Base-by-base conservation (phyloP, 2,329 filamentous ascomycete species). In the Podosphaera fusca region DNA sequence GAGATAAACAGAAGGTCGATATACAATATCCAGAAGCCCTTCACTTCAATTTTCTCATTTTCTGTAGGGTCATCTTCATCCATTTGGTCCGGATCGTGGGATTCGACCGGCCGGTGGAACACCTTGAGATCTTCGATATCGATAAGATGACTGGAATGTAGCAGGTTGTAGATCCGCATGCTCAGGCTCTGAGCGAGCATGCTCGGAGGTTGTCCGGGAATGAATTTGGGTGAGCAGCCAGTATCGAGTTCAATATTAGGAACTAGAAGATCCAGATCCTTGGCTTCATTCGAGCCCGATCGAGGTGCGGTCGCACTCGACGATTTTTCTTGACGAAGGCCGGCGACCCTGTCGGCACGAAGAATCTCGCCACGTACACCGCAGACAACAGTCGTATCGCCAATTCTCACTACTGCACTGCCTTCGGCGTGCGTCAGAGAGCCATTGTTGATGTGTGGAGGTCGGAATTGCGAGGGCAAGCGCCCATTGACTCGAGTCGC, bases 1-100 rank as follows among this genome's bases (percentile, higher is more conserved):
- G 87, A 94, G 62, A 98, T 83, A 70, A 95, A 92, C 66, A 95
- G 78, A n/a, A 95, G 75, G 67, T 96, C 90, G 62, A 98, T 85
- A 69, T 95, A 95, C 29, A 98, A 79, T 8, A 86, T 82, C 92
- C 90, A 98, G 69, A 94, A 96, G 0, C 84, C 92, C 67, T 85
- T 90, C 9, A 90, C 70, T 60, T 80, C 75, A 6, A 68, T 67
- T 2, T 59, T 58, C 29, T 62, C 63, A 6, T 65, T 61, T 2
- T 65, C 64, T 7, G 66, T 64, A 9, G 63, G 64, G 29, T 60
- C 63, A n/a, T 67, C 67, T 5, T 67, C 67, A 9, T 71, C 70
- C 50, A 68, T 70, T 14, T 64, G 67, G 3, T 74, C 72, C 30
- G 75, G 73, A 14, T 74, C 72, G 14, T 70, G 71, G 33, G 9